Percentiles rank a stretch among this genome's conserved stretches.
These are phyloP conservation scores for Mucor piriformis DNA, from an alignment of 371 early-diverging fungal genomes.

Conservation along the genomic window DNA sequence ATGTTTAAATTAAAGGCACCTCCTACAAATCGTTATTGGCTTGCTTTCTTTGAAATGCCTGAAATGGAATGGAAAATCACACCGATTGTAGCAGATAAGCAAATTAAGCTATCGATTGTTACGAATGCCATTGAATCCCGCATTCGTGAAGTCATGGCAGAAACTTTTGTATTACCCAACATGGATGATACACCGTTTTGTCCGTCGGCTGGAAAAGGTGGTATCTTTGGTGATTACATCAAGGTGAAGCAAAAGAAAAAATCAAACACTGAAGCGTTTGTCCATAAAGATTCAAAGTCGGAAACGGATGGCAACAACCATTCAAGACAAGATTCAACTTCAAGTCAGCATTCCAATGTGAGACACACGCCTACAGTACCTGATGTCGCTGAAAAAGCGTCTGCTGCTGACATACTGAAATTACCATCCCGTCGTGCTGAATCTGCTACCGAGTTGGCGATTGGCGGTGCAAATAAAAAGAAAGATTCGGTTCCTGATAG, in stretches of 20 bases:
- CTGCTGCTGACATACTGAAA: constrained; percentile 19
- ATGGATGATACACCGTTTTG: constrained; percentile 89
- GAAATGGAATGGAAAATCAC: constrained; percentile 78
- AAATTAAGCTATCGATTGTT: constrained; percentile 76
- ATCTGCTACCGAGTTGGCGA: constrained; percentile 9
- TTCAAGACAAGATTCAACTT: neutral
- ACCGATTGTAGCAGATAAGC: constrained; percentile 85
- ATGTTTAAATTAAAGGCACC: constrained; percentile 81
- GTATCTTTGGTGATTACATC: constrained; percentile 54
- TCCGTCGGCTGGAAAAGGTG: constrained; percentile 64
- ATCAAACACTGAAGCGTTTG: neutral
- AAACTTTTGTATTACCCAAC: constrained; percentile 85
- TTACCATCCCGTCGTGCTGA: constrained; percentile 17
- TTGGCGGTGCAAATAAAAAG: neutral
- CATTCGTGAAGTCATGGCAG: constrained; percentile 80
- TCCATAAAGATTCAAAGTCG: too few relatives aligned
- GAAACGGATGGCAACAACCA: neutral
- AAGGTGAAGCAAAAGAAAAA: constrained; percentile 5
- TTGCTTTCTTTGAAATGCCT: constrained; percentile 85
- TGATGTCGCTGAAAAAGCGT: constrained; percentile 7
- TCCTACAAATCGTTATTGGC: constrained; percentile 87
- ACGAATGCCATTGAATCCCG: constrained; percentile 83
- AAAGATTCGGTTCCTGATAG: neutral
- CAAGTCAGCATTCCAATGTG: neutral
- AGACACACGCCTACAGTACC: constrained; percentile 18